Evolutionary conservation across 1,139 yeast species (phyloP), one percentile per base, ranked within the genome.

Genomic region (Pichia sp.): DNA sequence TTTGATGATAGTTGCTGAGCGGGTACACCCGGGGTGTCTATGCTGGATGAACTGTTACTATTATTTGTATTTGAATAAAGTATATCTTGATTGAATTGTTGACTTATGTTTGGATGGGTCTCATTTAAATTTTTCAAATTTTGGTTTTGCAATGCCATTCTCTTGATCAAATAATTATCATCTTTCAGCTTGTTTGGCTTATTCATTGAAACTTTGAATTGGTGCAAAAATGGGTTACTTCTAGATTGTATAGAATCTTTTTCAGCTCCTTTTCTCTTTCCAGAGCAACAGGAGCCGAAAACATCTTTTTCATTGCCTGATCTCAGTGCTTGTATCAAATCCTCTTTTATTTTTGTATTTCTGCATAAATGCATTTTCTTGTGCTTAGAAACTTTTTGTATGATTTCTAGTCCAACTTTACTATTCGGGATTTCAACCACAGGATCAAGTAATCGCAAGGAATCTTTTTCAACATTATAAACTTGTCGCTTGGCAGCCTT

Each of bases 401-500:
- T 59, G 23, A 59, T 43, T 20, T 59, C 60, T n/a, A 56, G 46
- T 0, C 64, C 64, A 11, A 55, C 63, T 42, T 57, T 47, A 39
- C 55, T 58, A 39, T 55, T 59, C 7, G 64, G 63, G 16, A 61
- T 53, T 23, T 61, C 63, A n/a, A 51, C 47, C 2, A 62, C 64
- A 3, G 67, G 66, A n/a, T 59, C 61, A 31, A 63, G 42, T 30
- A 63, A 46, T 27, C 53, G 54, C 26, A 63, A 42, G 1, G 67
- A 62, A 4, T 77, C 76, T 47, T 68, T 71, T 6, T 63, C 64
- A 42, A 73, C 68, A 55, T 76, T 80, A 31, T 71, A 69, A 20
- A 77, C 71, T 49, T 76, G 78, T 51, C 76, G 72, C 37, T 70
- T 69, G 0, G 78, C 68, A 1, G 78, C 70, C 51, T 70, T 69